Evolutionary conservation across 129 eudicot species (phyloP).

Genomic region (Lactuca saligna): DNA sequence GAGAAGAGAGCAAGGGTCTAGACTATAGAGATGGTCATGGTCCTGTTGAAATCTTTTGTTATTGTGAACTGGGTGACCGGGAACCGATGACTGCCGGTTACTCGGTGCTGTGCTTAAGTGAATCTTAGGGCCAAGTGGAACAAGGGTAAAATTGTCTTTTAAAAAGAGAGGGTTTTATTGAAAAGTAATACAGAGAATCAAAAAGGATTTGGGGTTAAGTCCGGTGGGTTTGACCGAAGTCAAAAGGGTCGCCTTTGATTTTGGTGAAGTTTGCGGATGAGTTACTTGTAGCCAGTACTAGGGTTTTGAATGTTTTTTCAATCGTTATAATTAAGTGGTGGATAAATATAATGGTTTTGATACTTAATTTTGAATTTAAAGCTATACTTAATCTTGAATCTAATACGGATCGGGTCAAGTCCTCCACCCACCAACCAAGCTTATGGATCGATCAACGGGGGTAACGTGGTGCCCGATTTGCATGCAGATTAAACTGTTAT

Average conservation of each 20-base stretch:
- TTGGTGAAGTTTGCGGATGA: background rate
- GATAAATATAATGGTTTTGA: background rate
- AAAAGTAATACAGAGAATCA: too few relatives aligned
- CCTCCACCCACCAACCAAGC: too few relatives aligned
- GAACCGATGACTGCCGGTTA: conserved; percentile 31
- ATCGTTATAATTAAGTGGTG: too few relatives aligned
- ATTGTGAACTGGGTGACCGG: conserved; percentile 21
- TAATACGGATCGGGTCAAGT: too few relatives aligned
- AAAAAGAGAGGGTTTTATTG: background rate
- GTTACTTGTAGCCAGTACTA: background rate
- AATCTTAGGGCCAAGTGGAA: background rate
- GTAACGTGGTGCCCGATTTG: too few relatives aligned
- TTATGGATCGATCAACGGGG: background rate
- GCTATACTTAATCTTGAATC: too few relatives aligned
- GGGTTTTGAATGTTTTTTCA: background rate
- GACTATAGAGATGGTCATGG: conserved; percentile 24
- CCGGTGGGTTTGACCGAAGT: background rate
- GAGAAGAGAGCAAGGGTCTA: conserved; percentile 16
- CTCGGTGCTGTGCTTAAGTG: conserved; percentile 12
- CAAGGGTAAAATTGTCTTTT: conserved; percentile 10
- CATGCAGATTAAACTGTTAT: too few relatives aligned
- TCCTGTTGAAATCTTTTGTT: conserved; percentile 29
- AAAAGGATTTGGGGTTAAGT: background rate
- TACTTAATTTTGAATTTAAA: too few relatives aligned
- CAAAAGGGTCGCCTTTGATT: background rate